Evolutionary conservation across 495 filamentous ascomycete species (phyloP), one percentile per base, ranked within the genome.

Genomic region (Aspergillus nanangensis): DNA sequence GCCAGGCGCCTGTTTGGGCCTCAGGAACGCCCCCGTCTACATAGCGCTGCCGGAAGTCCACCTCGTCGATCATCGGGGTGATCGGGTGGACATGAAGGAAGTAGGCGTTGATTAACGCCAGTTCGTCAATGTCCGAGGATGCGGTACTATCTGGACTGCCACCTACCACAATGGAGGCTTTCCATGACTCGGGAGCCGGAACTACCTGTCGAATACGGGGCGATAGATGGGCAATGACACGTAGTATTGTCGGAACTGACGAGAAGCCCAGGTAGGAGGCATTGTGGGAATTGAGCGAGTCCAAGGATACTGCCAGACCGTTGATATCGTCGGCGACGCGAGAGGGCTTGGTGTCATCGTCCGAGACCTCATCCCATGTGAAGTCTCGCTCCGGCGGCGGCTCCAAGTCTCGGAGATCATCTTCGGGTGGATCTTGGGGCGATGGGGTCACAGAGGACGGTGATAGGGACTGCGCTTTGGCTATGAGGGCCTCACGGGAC

Each of bases 311-410:
- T 2, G 36, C 18, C 5, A 39, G 36, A 10, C 36, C 36, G 10
- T 39, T 39, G 5, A 39, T 39, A 10, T 39, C 36, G 36, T 39
- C 36, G 11, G 36, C 36, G 5, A 39, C 36, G 14, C 36, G 36
- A 10, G 36, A 20, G 4, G 15, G 10, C n/a, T 39, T 18, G 15
- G 3, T 8, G 20, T 39, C 36, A 4, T 11, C 36, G 36, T 39
- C 10, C n/a, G 36, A 39, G 18, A 39, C 36, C 10, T 39, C 36
- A 21, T 39, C 36, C 36, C 36, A 39, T 4, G 36, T 17, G 20
- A 39, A 39, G n/a, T 39, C 36, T 39, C 36, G n/a, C 36, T 39
- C 36, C n/a, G 36, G 36, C 36, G 36, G 36, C 3, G 36, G 36
- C 14, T 39, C 36, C 15, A 39, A 10, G 18, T 39, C 36, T 20